Evolutionary conservation across 108 stramenopile species (phyloP), one percentile per base, ranked within the genome.

Genomic region (Pseudonitzschia multiseries): DNA sequence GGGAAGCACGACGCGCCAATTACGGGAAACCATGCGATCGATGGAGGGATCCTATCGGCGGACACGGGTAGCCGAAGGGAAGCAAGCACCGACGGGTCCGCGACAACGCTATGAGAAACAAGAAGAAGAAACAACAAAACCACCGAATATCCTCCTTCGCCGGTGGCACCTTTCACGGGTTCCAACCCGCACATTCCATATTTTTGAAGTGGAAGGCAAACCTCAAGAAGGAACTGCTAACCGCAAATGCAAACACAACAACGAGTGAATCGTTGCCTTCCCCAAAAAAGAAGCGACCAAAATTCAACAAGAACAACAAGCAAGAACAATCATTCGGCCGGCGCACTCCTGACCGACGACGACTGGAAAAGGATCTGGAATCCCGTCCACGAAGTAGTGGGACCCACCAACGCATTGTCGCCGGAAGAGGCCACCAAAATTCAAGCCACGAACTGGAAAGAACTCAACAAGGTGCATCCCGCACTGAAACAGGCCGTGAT

Each of bases 201-300:
- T 94, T 92, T 84, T 69, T 74, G 28, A 91, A 88, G 57, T 91
- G 81, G 85, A 87, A 88, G 57, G 71, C 71, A 31, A 24, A 22
- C 48, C 42, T 63, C 27, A 68, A 76, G 50, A 73, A 63, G 53
- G 56, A 70, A 18, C 46, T 10, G 46, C 9, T 8, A 2, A 48
- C 46, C 4, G 12, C 2, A 10, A 48, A 4, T 27, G 22, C 27
- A 22, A 5, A 20, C 17, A 65, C 15, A 33, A 41, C 24, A 22
- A 21, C 64, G 22, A 67, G 50, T 20, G 73, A 68, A 66, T 9
- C 4, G 56, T 27, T 4, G 15, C 13, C 57, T 1, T 20, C 46
- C 26, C 43, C 28, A 36, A 22, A 48, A 6, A 56, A 22, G 50
- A 65, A 72, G 71, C 64, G 61, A 42, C 65, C 13, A 50, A 52